Conservation (phyloP, 1,139 yeast genomes). For the Blastobotrys capitulatus region DNA sequence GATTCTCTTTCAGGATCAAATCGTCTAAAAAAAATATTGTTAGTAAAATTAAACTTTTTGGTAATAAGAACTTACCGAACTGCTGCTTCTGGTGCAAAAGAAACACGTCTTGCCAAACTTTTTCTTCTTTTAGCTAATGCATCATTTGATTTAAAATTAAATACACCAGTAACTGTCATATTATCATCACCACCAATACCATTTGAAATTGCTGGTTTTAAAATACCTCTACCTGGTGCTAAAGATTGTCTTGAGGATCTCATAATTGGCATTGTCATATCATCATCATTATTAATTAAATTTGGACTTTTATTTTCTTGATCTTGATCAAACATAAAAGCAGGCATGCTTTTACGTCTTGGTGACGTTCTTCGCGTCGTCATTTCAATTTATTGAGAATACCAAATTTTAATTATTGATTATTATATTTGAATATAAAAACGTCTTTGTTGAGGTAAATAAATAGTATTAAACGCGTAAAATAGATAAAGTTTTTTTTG, state of each 20-base stretch:
- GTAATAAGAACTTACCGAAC: constrained; percentile 8
- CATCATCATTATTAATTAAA: neutral
- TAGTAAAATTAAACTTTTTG: neutral
- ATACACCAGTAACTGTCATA: constrained; percentile 14
- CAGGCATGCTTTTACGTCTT: constrained; percentile 16
- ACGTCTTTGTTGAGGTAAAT: too few species aligned
- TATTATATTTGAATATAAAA: too few species aligned
- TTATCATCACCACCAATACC: constrained; percentile 17
- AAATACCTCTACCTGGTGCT: constrained; percentile 16
- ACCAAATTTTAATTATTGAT: too few species aligned
- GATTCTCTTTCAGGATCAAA: constrained; percentile 8
- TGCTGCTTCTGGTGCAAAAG: constrained; percentile 15
- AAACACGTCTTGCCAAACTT: constrained; percentile 11
- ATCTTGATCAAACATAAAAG: constrained; percentile 10
- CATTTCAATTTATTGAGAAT: too few species aligned
- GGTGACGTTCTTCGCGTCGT: constrained; percentile 4
- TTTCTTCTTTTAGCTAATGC: constrained; percentile 8
- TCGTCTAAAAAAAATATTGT: constrained; percentile 3
- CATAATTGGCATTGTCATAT: constrained; percentile 14
- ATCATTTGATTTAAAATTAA: constrained; percentile 7
- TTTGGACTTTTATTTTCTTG: constrained; percentile 13
- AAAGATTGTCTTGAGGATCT: constrained; percentile 12
- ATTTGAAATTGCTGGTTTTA: constrained; percentile 13
- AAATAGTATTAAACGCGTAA: too few species aligned
- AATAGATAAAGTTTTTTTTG: too few species aligned